Conservation (phyloP, 2,329 filamentous ascomycete species). For the Penicillium freii region DNA sequence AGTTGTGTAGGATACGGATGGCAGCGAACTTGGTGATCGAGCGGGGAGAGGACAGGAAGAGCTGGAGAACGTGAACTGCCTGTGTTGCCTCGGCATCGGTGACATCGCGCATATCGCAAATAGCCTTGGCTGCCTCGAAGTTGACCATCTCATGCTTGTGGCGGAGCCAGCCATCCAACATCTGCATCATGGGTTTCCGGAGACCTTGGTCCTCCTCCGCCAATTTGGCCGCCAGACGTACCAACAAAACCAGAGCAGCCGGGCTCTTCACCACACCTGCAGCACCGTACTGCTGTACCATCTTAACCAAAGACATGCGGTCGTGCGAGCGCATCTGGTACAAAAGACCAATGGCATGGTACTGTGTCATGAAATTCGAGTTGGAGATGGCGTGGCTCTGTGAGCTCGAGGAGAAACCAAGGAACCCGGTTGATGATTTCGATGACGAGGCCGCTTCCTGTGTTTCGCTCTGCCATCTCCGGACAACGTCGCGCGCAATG, state of each 20-base stretch:
- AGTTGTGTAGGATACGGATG: conserved; percentile 92
- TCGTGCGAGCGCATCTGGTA: conserved; percentile 98
- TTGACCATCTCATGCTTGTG: conserved; percentile 99
- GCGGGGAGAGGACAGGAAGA: conserved; percentile 93
- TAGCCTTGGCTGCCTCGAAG: conserved; percentile 97
- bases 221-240: conserved; percentile 86
- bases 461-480: conserved; percentile 97
- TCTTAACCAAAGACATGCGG: conserved; percentile 97
- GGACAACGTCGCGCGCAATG: conserved; percentile 90
- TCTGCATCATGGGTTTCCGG: conserved; percentile 92
- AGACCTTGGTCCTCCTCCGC: conserved; percentile 89
- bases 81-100: conserved; percentile 88
- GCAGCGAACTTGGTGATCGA: conserved; percentile 97
- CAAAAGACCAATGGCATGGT: conserved; percentile 93
- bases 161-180: conserved; percentile 92
- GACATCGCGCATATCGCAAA: conserved; percentile 90
- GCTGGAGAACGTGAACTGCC: conserved; percentile 89
- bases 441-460: conserved; percentile 89
- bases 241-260: conserved; percentile 86
- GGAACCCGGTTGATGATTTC: conserved; percentile 86
- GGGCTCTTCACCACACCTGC: conserved; percentile 93
- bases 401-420: conserved; percentile 82
- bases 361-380: conserved; percentile 96
- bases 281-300: conserved; percentile 98
- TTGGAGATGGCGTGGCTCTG: conserved; percentile 69